These are phyloP conservation scores for Arthromyces matolae DNA, from an alignment of 768 basidiomycete species.

Conservation along the genomic window DNA sequence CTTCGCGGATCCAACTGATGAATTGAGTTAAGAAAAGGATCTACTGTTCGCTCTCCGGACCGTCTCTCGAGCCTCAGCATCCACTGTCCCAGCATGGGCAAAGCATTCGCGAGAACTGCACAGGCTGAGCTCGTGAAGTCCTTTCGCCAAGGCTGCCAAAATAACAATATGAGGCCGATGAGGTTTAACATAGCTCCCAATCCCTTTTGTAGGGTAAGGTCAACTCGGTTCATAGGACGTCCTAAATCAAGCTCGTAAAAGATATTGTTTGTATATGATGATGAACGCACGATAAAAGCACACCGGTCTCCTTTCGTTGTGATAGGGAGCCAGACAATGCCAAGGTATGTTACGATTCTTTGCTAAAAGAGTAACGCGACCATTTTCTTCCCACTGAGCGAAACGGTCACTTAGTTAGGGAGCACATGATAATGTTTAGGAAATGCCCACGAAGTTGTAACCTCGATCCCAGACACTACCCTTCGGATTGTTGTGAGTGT, in stretches of 20 bases:
- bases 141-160: conserved; percentile 2
- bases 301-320: no score
- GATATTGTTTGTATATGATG: no score
- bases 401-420: no score
- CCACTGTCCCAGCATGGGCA: not conserved
- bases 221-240: not conserved
- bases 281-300: not conserved
- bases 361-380: no score
- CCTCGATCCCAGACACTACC: no score
- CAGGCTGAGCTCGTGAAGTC: not conserved
- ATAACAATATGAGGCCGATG: not conserved
- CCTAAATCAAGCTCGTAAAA: no score
- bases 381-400: no score
- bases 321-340: no score
- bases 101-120: not conserved
- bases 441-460: no score
- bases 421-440: no score
- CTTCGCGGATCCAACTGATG: not conserved
- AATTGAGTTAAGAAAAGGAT: not conserved
- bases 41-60: not conserved
- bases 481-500: no score
- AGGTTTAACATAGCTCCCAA: not conserved
- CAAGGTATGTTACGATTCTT: no score
- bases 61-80: not conserved
- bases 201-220: not conserved